Conservation (phyloP, 306 rosid genomes). For the Canavalia ensiformis region DNA sequence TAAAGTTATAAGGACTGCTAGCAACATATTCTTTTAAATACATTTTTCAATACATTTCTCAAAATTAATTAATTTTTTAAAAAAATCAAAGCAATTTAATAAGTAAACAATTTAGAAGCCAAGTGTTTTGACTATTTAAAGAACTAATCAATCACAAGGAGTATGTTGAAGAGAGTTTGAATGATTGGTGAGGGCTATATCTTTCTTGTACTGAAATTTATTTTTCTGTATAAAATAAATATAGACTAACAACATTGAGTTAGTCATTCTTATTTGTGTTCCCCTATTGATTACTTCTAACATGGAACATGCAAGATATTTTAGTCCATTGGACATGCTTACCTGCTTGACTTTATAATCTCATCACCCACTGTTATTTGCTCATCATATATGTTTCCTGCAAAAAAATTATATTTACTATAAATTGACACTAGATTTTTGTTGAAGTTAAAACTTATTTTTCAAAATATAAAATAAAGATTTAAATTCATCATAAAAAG, state of each 20-base stretch:
- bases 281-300: not conserved
- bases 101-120: no score
- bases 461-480: slow-evolving; percentile 11
- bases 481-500: not conserved
- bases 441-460: not conserved
- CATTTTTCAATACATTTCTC: no score
- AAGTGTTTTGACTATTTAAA: no score
- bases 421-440: slow-evolving; percentile 37
- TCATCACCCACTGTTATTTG: slow-evolving; percentile 51
- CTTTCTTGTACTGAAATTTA: not conserved
- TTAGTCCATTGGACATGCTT: slow-evolving; percentile 20
- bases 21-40: no score
- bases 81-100: no score
- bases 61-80: no score
- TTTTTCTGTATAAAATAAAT: not conserved
- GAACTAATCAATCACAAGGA: no score
- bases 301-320: not conserved
- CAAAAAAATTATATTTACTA: slow-evolving; percentile 39
- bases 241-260: not conserved
- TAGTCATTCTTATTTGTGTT: not conserved
- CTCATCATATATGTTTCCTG: slow-evolving; percentile 56
- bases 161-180: no score
- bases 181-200: no score
- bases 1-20: not conserved
- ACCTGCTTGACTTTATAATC: slow-evolving; percentile 59